Conservation (phyloP, 371 early-diverging fungal genomes). For the Mortierella sp. region DNA sequence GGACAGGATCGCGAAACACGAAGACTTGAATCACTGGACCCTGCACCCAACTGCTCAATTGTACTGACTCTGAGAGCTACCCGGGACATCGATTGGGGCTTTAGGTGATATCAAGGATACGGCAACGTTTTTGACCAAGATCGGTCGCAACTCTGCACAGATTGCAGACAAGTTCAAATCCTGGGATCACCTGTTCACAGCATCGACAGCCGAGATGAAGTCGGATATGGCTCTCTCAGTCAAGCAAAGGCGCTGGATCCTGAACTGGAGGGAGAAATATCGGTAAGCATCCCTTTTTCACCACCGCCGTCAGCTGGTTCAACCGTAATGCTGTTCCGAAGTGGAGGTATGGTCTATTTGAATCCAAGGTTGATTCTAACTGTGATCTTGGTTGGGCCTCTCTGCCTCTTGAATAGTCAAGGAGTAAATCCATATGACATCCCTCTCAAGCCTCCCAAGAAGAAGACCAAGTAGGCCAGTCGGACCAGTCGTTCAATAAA, state of each 20-base stretch:
- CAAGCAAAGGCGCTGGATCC: slow-evolving; percentile 56
- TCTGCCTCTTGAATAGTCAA: too few species aligned
- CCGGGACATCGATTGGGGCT: too few species aligned
- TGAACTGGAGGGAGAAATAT: slow-evolving; percentile 53
- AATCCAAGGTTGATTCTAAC: too few species aligned
- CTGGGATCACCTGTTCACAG: slow-evolving; percentile 70
- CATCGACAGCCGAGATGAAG: slow-evolving; percentile 61
- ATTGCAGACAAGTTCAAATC: slow-evolving; percentile 65
- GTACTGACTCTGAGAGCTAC: too few species aligned
- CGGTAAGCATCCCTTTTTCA: slow-evolving; percentile 23
- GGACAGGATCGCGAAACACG: too few species aligned
- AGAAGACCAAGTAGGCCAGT: slow-evolving; percentile 46
- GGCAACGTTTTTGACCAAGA: slow-evolving; percentile 61
- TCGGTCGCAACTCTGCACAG: slow-evolving; percentile 61
- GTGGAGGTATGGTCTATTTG: background rate
- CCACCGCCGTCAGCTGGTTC: too few species aligned
- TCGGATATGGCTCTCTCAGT: slow-evolving; percentile 58
- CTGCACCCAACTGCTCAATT: too few species aligned
- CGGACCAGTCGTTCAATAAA: background rate
- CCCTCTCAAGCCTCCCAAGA: slow-evolving; percentile 45
- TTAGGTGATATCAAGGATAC: slow-evolving; percentile 56
- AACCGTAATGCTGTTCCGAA: too few species aligned
- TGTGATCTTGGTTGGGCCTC: too few species aligned
- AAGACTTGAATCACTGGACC: too few species aligned
- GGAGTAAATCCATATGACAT: slow-evolving; percentile 45